Percentiles rank a stretch among this genome's conserved stretches.
Evolutionary conservation across 2,329 filamentous ascomycete genomes (phyloP).

Genomic region (Botrytis tulipae): DNA sequence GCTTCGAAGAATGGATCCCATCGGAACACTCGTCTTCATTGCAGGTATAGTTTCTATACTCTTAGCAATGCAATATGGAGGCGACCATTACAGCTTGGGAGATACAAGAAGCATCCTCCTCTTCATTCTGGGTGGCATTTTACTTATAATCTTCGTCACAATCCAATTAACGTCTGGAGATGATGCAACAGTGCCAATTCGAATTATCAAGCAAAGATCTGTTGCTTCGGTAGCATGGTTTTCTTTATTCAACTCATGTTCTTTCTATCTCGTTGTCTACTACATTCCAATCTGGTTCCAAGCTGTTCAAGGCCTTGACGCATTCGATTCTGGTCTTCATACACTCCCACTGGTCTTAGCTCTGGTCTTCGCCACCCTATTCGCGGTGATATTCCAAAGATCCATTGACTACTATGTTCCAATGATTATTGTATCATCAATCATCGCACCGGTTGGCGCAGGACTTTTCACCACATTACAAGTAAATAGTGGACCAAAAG

Average conservation of each 20-base stretch:
- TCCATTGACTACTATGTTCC: conserved; percentile 36
- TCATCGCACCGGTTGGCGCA: conserved; percentile 41
- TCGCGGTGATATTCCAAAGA: conserved; percentile 36
- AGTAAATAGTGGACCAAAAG: conserved; percentile 36
- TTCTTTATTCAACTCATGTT: conserved; percentile 35
- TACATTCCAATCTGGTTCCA: conserved; percentile 50
- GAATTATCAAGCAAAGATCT: conserved; percentile 42
- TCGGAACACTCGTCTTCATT: conserved; percentile 40
- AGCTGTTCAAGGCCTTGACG: conserved; percentile 43
- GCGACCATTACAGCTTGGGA: conserved; percentile 37
- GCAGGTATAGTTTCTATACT: conserved; percentile 37
- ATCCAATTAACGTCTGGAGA: conserved; percentile 42
- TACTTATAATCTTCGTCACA: conserved; percentile 34
- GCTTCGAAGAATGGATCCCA: conserved; percentile 34
- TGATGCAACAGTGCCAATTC: conserved; percentile 42
- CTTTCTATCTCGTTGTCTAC: conserved; percentile 48
- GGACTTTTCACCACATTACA: conserved; percentile 44
- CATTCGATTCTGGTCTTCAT: conserved; percentile 41
- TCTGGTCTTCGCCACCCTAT: conserved; percentile 37
- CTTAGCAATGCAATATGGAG: conserved; percentile 40
- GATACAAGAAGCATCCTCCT: conserved; percentile 41
- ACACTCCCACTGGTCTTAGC: conserved; percentile 40
- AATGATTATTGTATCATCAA: conserved; percentile 30
- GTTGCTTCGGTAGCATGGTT: conserved; percentile 39
- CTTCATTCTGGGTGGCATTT: conserved; percentile 36